These are phyloP conservation scores for Fraxinus nigra DNA, from an alignment of 305 asterid genomes.

Conservation along the genomic window DNA sequence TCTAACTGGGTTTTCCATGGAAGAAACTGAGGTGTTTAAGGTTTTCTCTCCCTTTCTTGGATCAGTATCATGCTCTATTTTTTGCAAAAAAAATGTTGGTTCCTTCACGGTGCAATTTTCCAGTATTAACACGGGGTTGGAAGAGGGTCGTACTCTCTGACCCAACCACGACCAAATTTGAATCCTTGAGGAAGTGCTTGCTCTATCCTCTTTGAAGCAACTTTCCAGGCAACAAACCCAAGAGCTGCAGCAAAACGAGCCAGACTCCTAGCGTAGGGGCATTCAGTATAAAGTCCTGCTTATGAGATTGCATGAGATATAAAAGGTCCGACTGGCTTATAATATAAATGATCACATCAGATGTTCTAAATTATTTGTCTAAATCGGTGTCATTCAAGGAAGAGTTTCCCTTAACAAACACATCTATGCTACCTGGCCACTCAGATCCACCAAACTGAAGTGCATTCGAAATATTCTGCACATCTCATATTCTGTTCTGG, in stretches of 20 bases:
- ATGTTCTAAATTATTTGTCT: constrained; percentile 31
- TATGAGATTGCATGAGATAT: not conserved
- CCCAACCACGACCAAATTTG: constrained; percentile 93
- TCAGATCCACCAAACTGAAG: constrained; percentile 44
- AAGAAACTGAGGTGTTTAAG: constrained; percentile 24
- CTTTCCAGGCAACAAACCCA: constrained; percentile 82
- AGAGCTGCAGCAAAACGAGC: constrained; percentile 87
- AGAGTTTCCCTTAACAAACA: constrained; percentile 51
- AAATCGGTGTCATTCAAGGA: constrained; percentile 45
- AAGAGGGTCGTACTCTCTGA: constrained; percentile 91
- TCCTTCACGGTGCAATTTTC: constrained; percentile 57
- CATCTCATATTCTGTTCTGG: constrained; percentile 61
- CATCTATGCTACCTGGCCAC: constrained; percentile 49
- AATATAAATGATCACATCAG: not conserved
- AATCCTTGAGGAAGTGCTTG: constrained; percentile 80
- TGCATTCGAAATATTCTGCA: constrained; percentile 44
- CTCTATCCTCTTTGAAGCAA: constrained; percentile 83
- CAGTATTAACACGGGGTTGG: constrained; percentile 69
- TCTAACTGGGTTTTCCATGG: constrained; percentile 27
- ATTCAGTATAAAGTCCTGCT: constrained; percentile 67
- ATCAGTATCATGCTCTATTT: constrained; percentile 29
- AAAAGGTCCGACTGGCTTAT: no score
- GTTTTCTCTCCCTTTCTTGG: constrained; percentile 36
- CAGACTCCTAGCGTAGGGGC: constrained; percentile 86
- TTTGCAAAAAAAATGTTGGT: constrained; percentile 58